Evolutionary conservation across 2,329 filamentous ascomycete species (phyloP).

Genomic region (Pseudogymnoascus sp.): DNA sequence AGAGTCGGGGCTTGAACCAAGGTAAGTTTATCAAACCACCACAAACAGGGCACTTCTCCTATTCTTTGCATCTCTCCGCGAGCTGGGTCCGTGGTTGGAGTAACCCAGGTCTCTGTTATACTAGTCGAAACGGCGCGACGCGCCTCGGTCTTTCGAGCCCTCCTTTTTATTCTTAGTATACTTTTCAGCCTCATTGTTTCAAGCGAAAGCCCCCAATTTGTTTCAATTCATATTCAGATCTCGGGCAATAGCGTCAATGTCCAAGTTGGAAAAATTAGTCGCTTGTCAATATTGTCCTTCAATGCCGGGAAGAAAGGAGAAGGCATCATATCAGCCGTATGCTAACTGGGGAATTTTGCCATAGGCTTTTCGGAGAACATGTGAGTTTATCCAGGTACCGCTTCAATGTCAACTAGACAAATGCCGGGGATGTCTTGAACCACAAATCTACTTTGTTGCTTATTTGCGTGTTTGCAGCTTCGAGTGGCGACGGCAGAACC

Average conservation of each 20-base stretch:
- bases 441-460: not conserved
- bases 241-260: not conserved
- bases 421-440: not conserved
- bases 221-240: not conserved
- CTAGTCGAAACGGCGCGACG: not conserved
- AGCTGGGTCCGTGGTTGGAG: not conserved
- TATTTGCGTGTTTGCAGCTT: conserved; percentile 41
- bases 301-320: not conserved
- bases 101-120: not conserved
- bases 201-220: not conserved
- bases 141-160: not conserved
- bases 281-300: not conserved
- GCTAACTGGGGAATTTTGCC: conserved; percentile 5
- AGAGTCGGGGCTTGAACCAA: conserved; percentile 81
- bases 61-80: not conserved
- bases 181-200: conserved; percentile 9
- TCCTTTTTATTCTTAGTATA: not conserved
- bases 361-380: conserved; percentile 30
- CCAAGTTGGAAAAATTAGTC: not conserved
- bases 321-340: not conserved
- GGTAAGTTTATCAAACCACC: conserved; percentile 44
- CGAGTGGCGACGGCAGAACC: conserved; percentile 56
- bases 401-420: not conserved
- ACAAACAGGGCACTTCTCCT: conserved; percentile 5
- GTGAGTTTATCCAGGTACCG: conserved; percentile 17